Evolutionary conservation across 2,329 filamentous ascomycete genomes (phyloP).

Genomic region (Fusarium sp.): DNA sequence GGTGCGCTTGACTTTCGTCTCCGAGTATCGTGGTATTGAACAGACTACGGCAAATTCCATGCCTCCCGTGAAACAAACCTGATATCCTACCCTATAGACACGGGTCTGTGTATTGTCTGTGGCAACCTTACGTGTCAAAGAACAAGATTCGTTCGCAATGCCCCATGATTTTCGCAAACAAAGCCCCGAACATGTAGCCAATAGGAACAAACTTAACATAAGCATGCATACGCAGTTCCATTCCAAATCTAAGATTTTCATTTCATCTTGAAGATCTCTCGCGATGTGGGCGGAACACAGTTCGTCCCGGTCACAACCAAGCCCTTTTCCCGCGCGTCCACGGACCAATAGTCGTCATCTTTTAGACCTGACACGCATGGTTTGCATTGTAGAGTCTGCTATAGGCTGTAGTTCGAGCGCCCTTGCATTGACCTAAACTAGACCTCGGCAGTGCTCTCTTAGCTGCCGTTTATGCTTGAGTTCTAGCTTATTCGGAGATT

Average conservation of each 20-base stretch:
- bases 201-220: not conserved
- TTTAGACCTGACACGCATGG: constrained; percentile 1
- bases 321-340: not conserved
- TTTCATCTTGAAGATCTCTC: constrained; percentile 5
- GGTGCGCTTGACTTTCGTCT: too few species aligned
- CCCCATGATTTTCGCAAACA: not conserved
- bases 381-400: constrained; percentile 4
- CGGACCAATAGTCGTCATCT: constrained; percentile 15
- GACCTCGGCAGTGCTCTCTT: constrained; percentile 18
- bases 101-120: not conserved
- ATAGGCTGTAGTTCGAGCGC: constrained; percentile 9
- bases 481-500: not conserved
- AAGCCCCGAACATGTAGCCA: not conserved
- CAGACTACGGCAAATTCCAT: too few species aligned
- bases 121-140: not conserved
- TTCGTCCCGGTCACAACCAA: not conserved
- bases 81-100: too few species aligned
- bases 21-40: too few species aligned
- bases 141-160: not conserved
- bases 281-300: constrained; percentile 26
- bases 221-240: not conserved
- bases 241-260: not conserved
- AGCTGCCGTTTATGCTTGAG: constrained; percentile 18
- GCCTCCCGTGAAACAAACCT: too few species aligned
- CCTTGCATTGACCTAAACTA: constrained; percentile 2